Evolutionary conservation across 1,284 basidiomycete genomes (phyloP), one percentile per base, ranked within the genome.

Genomic region (Irpex lacteus): DNA sequence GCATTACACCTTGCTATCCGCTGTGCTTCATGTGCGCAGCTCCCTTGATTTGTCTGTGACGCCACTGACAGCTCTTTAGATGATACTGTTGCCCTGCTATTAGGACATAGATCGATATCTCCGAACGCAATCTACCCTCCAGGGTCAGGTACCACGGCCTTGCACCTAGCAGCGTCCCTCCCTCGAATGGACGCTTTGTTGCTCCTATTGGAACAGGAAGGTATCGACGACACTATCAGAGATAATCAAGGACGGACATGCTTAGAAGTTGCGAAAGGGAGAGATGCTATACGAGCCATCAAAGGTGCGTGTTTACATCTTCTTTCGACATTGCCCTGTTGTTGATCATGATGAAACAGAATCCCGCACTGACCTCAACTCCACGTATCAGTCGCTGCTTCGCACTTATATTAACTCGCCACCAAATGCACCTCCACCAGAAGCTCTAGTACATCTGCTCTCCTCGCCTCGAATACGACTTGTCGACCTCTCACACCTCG

Each of bases 1-100:
- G 87, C 94, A 0, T 80, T 97, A 5, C 94, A 95, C 73, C 85
- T 97, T 44, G 94, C 95, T 3, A 89, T 97, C 13, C 85, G 92
- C 60, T 95, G 95, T 71, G 93, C 89, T 62, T 87, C 89, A 26
- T 83, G 93, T 94, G 70, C 68, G 90, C 82, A 59, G 32, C 60
- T 38, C 47, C 37, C 58, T 60, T 58, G 44, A 32, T 9, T 60
- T 37, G 50, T 59, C 38, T 6, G 3, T 53, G 63, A 5, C 54
- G 11, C 56, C 52, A 55, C 52, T 49, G 34, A 44, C 63, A 61
- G 56, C 34, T 47, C 32, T 68, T 44, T 69, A 91, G 85, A 77
- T 53, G 83, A 88, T 54, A 91, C 88, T 7, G 83, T 94, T 8
- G 74, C 85, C 2, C 79, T 94, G 5, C 81, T 96, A 13, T 79